Conservation (phyloP, 75 land plant genomes). For the Picea glauca region DNA sequence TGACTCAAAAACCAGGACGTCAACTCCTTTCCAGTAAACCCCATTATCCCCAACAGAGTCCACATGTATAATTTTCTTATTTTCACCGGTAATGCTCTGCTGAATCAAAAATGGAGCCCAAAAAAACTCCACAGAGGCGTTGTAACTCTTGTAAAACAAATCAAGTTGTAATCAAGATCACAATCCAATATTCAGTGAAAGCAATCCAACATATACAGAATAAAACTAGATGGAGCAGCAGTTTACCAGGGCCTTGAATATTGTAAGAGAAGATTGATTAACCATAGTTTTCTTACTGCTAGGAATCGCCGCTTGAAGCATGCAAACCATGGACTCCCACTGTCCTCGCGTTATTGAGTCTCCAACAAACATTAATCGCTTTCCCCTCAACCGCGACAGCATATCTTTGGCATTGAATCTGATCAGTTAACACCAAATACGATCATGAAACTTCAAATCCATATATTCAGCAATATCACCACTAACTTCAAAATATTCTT, state of each 20-base stretch:
- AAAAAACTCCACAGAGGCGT: not conserved
- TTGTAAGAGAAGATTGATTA: constrained; percentile 1
- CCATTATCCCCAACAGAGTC: constrained; percentile 59
- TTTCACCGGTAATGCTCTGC: not conserved
- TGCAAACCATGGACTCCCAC: constrained; percentile 67
- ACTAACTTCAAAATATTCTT: no score
- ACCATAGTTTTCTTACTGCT: constrained; percentile 14
- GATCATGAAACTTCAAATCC: not conserved
- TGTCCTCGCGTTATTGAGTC: constrained; percentile 62
- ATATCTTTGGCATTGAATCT: constrained; percentile 55
- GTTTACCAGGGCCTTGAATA: constrained; percentile 33
- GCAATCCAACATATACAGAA: not conserved
- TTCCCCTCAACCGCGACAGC: constrained; percentile 39
- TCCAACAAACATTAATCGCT: constrained; percentile 53
- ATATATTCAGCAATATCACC: no score
- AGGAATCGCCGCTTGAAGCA: constrained; percentile 42
- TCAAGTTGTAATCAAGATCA: no score
- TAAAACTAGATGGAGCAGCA: not conserved
- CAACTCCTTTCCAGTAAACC: constrained; percentile 51
- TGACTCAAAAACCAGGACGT: constrained; percentile 65
- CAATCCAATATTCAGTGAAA: no score
- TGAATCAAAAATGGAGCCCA: not conserved
- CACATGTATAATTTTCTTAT: constrained; percentile 34
- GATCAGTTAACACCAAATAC: not conserved
- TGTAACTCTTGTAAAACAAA: not conserved